Base-by-base conservation (phyloP, 495 filamentous ascomycete genomes). In the Oleoguttula mirabilis region DNA sequence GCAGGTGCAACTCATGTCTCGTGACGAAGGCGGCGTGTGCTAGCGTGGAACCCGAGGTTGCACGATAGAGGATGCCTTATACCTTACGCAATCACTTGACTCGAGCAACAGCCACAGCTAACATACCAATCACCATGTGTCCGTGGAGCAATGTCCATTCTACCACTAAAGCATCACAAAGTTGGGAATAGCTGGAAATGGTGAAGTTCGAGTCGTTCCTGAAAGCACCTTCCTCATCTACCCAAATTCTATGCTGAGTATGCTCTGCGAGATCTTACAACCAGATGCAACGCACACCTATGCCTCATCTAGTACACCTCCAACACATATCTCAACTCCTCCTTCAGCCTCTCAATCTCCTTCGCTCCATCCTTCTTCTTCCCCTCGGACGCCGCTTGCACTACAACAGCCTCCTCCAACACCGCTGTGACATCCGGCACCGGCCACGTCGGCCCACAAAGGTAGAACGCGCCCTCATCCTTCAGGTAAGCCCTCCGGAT, bases 371-470 rank as follows among this genome's bases (percentile, higher is more conserved):
- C 45, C 36, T 41, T 16, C 48, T 47, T 52, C 41, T 40, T 48
- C 7, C 53, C 43, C 42, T 25, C 32, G 39, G 52, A 58, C 66
- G 75, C 75, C n/a, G 76, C 82, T 50, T 92, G 77, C n/a, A 63
- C 59, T 25, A 76, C 77, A 50, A 96, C 85, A 4, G 90, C 90
- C 69, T 96, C 90, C 68, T 94, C 74, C 46, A 98, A 63, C 47
- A 96, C 90, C 36, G 76, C 77, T 8, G 87, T 94, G 19, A 98
- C 90, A 66, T 98, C 92, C n/a, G 90, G 92, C 32, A 98, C 90
- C 7, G 90, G 90, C 92, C 92, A 96, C 14, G 90, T 96, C 14
- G 90, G 90, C 36, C 90, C 90, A 57, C 90, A 98, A 17, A 98
- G 77, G 64, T 98, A 98, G 67, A 98, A 98, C 8, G 77, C 74